Percentiles rank a stretch among this genome's conserved stretches.
These are phyloP conservation scores for Chrysanthemum seticuspe DNA, from an alignment of 129 eudicot genomes.

Conservation along the genomic window DNA sequence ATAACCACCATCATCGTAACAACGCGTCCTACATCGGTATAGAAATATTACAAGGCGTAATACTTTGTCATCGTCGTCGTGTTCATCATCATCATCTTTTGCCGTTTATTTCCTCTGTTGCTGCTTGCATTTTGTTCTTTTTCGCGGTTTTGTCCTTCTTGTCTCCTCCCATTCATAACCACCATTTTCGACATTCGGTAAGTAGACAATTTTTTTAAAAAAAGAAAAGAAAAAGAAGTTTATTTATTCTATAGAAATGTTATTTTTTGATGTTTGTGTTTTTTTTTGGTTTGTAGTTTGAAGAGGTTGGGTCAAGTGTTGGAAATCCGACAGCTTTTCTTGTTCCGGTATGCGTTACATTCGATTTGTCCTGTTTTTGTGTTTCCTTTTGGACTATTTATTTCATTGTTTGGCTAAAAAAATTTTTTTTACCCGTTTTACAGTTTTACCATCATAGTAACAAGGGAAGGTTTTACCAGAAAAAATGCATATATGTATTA, in stretches of 20 bases:
- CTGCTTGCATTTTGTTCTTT: constrained; percentile 43
- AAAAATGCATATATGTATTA: no score
- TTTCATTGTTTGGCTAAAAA: no score
- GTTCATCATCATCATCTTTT: constrained; percentile 35
- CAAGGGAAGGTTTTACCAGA: no score
- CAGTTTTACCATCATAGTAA: neutral
- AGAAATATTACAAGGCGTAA: constrained; percentile 32
- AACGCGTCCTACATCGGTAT: constrained; percentile 29
- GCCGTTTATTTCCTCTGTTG: constrained; percentile 47
- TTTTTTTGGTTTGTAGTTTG: constrained; percentile 11
- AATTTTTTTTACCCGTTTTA: neutral
- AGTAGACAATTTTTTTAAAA: neutral
- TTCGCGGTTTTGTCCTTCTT: constrained; percentile 46
- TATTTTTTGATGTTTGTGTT: no score
- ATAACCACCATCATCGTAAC: constrained; percentile 11
- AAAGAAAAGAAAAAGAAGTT: neutral
- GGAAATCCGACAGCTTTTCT: constrained; percentile 40
- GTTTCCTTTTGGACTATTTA: no score
- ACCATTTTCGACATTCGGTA: constrained; percentile 24
- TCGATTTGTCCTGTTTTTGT: constrained; percentile 11
- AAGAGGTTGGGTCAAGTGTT: constrained; percentile 35
- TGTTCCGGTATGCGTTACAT: constrained; percentile 41
- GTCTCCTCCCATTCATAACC: constrained; percentile 52
- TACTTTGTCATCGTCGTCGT: constrained; percentile 41
- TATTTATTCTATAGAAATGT: neutral